A percentile compares a stretch with the other conserved stretches of the same genome.
Conservation (phyloP, 192 early-diverging fungal genomes). For the Helicostylum pulchrum region DNA sequence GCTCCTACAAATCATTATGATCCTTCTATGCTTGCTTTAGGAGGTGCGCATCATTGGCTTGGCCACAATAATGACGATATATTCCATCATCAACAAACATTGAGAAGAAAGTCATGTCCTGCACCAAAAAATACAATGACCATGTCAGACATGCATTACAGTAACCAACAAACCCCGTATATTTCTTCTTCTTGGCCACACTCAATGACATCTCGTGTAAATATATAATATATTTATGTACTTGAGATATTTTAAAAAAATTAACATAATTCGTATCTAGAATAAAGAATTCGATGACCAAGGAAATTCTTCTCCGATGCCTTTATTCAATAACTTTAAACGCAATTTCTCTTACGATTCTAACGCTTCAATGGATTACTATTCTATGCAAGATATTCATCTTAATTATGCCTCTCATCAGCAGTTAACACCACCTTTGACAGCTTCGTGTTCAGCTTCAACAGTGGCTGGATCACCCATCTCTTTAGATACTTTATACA, state of each 20-base stretch:
- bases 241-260: too few species aligned
- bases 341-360: constrained; percentile 13
- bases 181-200: neutral
- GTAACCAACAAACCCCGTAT: neutral
- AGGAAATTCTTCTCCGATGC: neutral
- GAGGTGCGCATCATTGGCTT: neutral
- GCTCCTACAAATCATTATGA: neutral
- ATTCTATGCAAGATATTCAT: constrained; percentile 7
- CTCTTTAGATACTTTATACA: constrained; percentile 15
- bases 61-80: neutral
- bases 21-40: neutral
- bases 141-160: neutral
- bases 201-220: neutral
- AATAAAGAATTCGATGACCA: neutral
- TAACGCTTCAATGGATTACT: constrained; percentile 13
- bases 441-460: constrained; percentile 14
- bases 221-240: neutral
- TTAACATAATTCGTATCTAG: neutral
- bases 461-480: constrained; percentile 20
- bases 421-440: constrained; percentile 5
- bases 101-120: constrained; percentile 9
- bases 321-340: neutral
- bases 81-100: neutral
- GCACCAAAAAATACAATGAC: neutral
- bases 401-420: constrained; percentile 8